Percentiles rank a stretch among this genome's conserved stretches.
Evolutionary conservation across 129 eudicot species (phyloP).

Genomic region (Lactuca saligna): DNA sequence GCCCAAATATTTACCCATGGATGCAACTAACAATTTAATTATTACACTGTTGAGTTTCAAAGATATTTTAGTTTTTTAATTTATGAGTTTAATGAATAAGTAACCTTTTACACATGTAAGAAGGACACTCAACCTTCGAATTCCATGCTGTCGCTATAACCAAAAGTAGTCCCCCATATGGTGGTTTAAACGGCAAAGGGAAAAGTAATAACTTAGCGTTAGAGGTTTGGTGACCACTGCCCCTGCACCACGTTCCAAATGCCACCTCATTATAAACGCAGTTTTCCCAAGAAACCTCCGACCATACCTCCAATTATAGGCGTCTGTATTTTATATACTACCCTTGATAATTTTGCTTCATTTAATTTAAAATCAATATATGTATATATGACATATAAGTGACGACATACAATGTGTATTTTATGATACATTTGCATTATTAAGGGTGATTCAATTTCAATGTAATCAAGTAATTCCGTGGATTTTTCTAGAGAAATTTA

Average conservation of each 20-base stretch:
- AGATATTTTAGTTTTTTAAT: background rate
- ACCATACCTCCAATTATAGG: background rate
- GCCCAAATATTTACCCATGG: too few species aligned
- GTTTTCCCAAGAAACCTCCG: conserved; percentile 8
- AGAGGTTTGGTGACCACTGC: conserved; percentile 32
- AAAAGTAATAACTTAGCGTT: conserved; percentile 29
- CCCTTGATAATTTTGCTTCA: too few species aligned
- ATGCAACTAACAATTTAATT: background rate
- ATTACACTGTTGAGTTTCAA: background rate
- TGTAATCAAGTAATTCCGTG: too few species aligned
- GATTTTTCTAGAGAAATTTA: too few species aligned
- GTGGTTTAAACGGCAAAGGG: conserved; percentile 18
- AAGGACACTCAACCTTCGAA: background rate
- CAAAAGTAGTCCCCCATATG: conserved; percentile 20
- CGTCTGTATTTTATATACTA: too few species aligned
- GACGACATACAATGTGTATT: background rate
- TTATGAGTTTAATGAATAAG: background rate
- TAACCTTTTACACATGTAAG: conserved; percentile 1
- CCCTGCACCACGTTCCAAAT: conserved; percentile 16
- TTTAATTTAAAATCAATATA: background rate
- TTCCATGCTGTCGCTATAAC: background rate
- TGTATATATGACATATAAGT: too few species aligned
- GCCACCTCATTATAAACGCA: conserved; percentile 18
- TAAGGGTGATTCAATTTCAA: background rate
- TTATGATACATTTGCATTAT: background rate